phyloP scores from a whole-genome alignment of 164 flowering plant species.

The Liquidambar formosana region DNA sequence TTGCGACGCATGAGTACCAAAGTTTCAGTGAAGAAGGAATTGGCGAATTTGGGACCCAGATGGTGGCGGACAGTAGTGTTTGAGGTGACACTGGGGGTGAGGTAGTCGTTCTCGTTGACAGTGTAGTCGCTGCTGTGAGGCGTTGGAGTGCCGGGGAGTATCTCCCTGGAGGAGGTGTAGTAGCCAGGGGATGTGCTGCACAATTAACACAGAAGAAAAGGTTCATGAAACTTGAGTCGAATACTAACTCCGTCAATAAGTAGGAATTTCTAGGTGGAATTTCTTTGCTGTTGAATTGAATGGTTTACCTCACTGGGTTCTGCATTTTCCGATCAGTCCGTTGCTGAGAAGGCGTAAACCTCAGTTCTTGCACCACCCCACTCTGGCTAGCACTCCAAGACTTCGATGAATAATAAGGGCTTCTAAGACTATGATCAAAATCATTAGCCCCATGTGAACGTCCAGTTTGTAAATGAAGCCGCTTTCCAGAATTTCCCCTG shows the following conservation, averaged over 20 bases:
- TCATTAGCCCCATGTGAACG: constrained; percentile 6
- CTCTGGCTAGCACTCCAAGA: constrained; percentile 59
- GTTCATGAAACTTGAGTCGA: no score
- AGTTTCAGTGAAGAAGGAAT: constrained; percentile 50
- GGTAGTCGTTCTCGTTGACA: constrained; percentile 60
- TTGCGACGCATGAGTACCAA: constrained; percentile 68
- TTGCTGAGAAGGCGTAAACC: constrained; percentile 44
- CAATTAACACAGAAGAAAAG: neutral
- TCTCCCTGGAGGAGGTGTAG: constrained; percentile 50
- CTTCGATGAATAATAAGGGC: constrained; percentile 41
- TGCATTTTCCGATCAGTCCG: constrained; percentile 25
- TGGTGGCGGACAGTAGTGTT: constrained; percentile 4
- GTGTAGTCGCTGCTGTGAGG: constrained; percentile 75
- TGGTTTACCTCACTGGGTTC: constrained; percentile 31
- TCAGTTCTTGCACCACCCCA: constrained; percentile 40
- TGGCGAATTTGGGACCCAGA: constrained; percentile 53
- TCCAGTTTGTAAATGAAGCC: constrained; percentile 34
- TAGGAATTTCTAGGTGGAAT: no score
- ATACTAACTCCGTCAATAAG: no score
- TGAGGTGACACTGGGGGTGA: constrained; percentile 35
- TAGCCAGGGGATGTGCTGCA: constrained; percentile 50
- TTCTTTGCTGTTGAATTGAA: no score
- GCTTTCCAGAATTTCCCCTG: constrained; percentile 14
- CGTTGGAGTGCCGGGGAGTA: constrained; percentile 55
- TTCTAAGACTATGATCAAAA: constrained; percentile 57